phyloP scores from a whole-genome alignment of 345 rosid species.

The Salix exigua region DNA sequence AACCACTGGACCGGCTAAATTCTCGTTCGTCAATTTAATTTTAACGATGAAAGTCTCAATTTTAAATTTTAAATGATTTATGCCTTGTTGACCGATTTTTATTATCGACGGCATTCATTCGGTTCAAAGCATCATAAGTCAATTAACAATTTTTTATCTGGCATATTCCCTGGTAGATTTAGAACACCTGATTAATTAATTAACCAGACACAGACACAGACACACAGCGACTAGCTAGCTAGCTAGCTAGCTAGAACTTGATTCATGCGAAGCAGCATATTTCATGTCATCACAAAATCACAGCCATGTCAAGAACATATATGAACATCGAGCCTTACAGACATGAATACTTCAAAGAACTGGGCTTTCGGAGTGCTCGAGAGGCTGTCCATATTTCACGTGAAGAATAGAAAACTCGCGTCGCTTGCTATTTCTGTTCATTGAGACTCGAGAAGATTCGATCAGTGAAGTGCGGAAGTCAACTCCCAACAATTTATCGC shows the following conservation, averaged over 20 bases:
- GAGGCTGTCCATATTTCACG: slow-evolving; percentile 9
- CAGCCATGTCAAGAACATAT: background rate
- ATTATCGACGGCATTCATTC: background rate
- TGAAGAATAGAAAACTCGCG: slow-evolving; percentile 11
- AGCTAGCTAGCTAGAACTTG: background rate
- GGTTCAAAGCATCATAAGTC: background rate
- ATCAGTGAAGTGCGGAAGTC: slow-evolving; percentile 26
- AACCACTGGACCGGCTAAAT: background rate
- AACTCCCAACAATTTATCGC: slow-evolving; percentile 25
- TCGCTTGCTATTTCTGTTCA: slow-evolving; percentile 16
- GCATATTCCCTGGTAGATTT: background rate
- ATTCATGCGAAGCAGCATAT: background rate
- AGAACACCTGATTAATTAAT: background rate
- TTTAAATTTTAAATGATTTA: background rate
- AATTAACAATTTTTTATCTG: background rate
- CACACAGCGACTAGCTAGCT: background rate
- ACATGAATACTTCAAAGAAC: slow-evolving; percentile 9
- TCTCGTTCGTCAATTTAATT: background rate
- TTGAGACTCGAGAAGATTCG: slow-evolving; percentile 19
- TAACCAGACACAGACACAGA: background rate
- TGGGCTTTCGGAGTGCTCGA: slow-evolving; percentile 3
- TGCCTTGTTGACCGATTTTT: background rate
- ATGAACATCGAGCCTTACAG: background rate
- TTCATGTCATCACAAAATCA: background rate
- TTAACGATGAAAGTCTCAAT: background rate